Percentiles rank a stretch among this genome's conserved stretches.
Evolutionary conservation across 2,329 filamentous ascomycete genomes (phyloP).

Genomic region (Chlorencoelia australis): DNA sequence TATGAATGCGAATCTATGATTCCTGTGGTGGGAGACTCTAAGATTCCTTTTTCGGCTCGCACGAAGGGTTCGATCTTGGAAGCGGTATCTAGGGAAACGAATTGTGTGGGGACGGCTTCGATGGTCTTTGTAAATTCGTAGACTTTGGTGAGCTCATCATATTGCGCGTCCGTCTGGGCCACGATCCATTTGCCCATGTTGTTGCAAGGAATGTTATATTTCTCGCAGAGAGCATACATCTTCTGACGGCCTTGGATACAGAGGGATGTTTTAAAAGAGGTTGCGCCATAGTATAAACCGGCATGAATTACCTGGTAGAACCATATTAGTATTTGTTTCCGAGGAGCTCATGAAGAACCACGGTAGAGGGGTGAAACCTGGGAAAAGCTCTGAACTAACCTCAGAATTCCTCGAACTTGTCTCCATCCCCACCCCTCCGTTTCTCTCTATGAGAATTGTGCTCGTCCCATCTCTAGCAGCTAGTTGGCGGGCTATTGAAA

Average conservation of each 20-base stretch:
- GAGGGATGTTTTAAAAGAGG: slow-evolving; percentile 70
- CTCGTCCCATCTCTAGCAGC: slow-evolving; percentile 47
- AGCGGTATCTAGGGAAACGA: slow-evolving; percentile 56
- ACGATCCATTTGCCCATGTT: slow-evolving; percentile 92
- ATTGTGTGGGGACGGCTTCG: slow-evolving; percentile 57
- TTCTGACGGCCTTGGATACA: slow-evolving; percentile 69
- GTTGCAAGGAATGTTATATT: slow-evolving; percentile 56
- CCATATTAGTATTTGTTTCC: background rate
- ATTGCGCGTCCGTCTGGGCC: slow-evolving; percentile 65
- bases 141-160: slow-evolving; percentile 37
- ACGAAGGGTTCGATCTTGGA: slow-evolving; percentile 62
- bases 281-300: slow-evolving; percentile 59
- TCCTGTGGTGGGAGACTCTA: slow-evolving; percentile 80
- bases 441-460: slow-evolving; percentile 58
- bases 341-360: background rate
- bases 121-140: slow-evolving; percentile 34
- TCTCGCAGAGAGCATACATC: slow-evolving; percentile 68
- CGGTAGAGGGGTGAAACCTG: background rate
- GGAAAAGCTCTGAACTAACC: slow-evolving; percentile 17
- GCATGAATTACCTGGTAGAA: slow-evolving; percentile 74
- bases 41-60: slow-evolving; percentile 56
- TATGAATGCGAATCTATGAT: slow-evolving; percentile 81
- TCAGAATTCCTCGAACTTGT: slow-evolving; percentile 65
- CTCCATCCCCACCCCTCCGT: slow-evolving; percentile 55
- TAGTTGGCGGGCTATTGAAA: slow-evolving; percentile 55